phyloP scores from a whole-genome alignment of 768 basidiomycete genomes.

The Tricholoma matsutake region DNA sequence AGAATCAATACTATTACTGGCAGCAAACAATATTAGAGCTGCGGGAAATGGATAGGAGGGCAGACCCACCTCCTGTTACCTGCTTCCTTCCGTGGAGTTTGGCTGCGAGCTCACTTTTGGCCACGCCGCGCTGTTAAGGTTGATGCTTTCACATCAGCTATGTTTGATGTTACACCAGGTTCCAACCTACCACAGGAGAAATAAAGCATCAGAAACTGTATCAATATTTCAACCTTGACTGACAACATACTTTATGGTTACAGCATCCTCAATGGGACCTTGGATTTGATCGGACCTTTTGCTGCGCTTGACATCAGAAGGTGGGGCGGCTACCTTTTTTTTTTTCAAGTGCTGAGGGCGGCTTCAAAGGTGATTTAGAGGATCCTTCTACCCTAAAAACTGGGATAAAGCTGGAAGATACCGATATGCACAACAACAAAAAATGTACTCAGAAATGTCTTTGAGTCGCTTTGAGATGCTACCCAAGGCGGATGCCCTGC shows the following conservation, averaged over 20 bases:
- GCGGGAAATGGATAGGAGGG: background rate
- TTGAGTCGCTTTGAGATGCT: background rate
- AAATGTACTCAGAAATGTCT: background rate
- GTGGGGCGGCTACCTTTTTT: background rate
- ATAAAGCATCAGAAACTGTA: background rate
- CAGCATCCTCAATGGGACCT: background rate
- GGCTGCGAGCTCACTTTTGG: background rate
- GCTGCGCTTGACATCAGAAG: background rate
- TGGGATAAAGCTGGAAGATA: background rate
- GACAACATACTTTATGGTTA: background rate
- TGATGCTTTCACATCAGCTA: background rate
- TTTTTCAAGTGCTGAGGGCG: background rate
- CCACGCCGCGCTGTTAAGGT: background rate
- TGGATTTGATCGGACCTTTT: background rate
- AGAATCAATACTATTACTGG: background rate
- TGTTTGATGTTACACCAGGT: background rate
- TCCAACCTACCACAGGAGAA: background rate
- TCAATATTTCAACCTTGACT: background rate
- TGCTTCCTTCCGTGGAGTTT: background rate
- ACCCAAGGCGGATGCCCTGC: background rate
- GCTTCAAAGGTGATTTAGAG: background rate
- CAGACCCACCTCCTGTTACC: background rate
- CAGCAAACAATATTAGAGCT: background rate
- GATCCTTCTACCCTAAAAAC: background rate
- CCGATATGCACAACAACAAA: background rate